A percentile compares a stretch with the other conserved stretches of the same genome.
These are phyloP conservation scores for Melanomma pulvis-pyrius DNA, from an alignment of 495 filamentous ascomycete species.

Conservation along the genomic window DNA sequence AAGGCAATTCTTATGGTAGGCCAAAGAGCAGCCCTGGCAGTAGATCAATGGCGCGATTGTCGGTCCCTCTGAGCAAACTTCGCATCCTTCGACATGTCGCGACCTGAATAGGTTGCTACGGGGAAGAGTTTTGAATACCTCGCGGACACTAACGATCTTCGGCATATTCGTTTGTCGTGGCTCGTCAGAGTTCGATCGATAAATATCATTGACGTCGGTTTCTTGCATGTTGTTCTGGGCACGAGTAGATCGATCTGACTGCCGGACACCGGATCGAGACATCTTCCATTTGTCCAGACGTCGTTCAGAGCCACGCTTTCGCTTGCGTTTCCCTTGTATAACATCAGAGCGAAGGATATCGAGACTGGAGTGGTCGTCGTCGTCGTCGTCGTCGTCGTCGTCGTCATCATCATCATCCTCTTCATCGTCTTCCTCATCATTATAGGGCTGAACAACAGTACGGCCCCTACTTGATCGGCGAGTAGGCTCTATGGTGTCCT, in stretches of 20 bases:
- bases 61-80: conserved; percentile 63
- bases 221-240: conserved; percentile 63
- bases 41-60: conserved; percentile 64
- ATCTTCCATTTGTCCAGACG: conserved; percentile 12
- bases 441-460: neutral
- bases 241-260: conserved; percentile 45
- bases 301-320: conserved; percentile 13
- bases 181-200: conserved; percentile 48
- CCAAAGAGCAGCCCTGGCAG: conserved; percentile 86
- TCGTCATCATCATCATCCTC: conserved; percentile 30
- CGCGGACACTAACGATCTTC: conserved; percentile 65
- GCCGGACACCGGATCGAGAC: conserved; percentile 30
- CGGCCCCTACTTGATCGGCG: conserved; percentile 31
- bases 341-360: conserved; percentile 35
- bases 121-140: conserved; percentile 63
- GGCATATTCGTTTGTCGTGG: conserved; percentile 43
- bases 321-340: conserved; percentile 16
- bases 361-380: conserved; percentile 19
- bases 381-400: conserved; percentile 31
- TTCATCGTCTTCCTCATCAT: conserved; percentile 9
- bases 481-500: conserved; percentile 13
- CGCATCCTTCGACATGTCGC: conserved; percentile 71
- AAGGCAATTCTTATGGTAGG: conserved; percentile 82
- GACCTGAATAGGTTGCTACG: conserved; percentile 62
- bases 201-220: conserved; percentile 66